Percentiles rank a stretch among this genome's conserved stretches.
Evolutionary conservation across 768 basidiomycete genomes (phyloP).

Genomic region (Boletellus ananiceps): DNA sequence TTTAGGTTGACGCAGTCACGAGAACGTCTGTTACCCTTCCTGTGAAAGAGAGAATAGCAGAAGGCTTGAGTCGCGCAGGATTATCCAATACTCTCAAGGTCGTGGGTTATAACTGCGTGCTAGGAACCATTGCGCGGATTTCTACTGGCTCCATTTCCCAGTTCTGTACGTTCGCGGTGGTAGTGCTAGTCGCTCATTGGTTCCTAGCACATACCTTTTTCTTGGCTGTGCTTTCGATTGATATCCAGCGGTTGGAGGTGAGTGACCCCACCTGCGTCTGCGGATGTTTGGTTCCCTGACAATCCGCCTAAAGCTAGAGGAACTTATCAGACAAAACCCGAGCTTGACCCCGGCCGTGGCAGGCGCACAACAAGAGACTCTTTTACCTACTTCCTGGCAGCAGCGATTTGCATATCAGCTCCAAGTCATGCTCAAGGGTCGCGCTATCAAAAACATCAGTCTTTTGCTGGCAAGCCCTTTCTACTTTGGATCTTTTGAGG

Average conservation of each 20-base stretch:
- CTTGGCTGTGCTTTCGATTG: conserved; percentile 90
- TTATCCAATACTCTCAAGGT: conserved; percentile 92
- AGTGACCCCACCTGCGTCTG: conserved; percentile 9
- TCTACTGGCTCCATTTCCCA: conserved; percentile 81
- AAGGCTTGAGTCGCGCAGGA: conserved; percentile 84
- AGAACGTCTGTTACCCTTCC: conserved; percentile 82
- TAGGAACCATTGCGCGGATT: conserved; percentile 71
- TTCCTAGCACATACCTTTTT: conserved; percentile 96
- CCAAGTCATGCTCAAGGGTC: conserved; percentile 52
- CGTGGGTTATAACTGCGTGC: conserved; percentile 75
- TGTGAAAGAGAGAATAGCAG: conserved; percentile 88
- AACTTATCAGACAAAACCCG: conserved; percentile 74
- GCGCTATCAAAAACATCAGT: conserved; percentile 74
- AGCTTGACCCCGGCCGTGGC: conserved; percentile 46
- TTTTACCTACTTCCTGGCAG: conserved; percentile 31
- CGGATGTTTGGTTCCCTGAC: conserved; percentile 10
- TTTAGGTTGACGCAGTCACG: conserved; percentile 77
- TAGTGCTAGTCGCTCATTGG: conserved; percentile 95
- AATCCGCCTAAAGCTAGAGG: conserved; percentile 55
- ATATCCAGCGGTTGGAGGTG: conserved; percentile 89
- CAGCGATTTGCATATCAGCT: conserved; percentile 20
- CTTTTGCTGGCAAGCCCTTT: conserved; percentile 60
- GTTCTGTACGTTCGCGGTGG: conserved; percentile 90
- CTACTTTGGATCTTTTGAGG: background rate
- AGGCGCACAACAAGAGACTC: conserved; percentile 20